A percentile compares a stretch with the other conserved stretches of the same genome.
These are phyloP conservation scores for Neurospora sp. DNA, from an alignment of 495 filamentous ascomycete genomes.

Conservation along the genomic window DNA sequence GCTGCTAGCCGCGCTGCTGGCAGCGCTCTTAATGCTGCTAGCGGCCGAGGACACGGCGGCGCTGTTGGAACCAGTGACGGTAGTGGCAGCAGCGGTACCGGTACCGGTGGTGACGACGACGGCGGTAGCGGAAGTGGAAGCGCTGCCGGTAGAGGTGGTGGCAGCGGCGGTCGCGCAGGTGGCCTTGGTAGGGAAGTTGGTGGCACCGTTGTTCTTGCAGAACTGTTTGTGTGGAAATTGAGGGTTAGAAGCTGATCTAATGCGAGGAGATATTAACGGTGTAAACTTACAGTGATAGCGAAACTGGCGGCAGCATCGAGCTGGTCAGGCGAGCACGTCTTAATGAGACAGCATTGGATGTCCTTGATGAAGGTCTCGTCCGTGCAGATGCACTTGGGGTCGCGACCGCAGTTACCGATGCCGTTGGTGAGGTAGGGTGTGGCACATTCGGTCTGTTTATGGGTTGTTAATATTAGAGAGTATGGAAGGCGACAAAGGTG, in stretches of 20 bases:
- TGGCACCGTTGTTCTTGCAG: conserved; percentile 25
- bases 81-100: conserved; percentile 5
- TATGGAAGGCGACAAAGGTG: not conserved
- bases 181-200: conserved; percentile 23
- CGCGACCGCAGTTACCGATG: conserved; percentile 45
- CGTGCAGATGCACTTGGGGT: conserved; percentile 60
- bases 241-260: not conserved
- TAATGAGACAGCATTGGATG: conserved; percentile 58
- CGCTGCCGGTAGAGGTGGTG: conserved; percentile 6
- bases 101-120: conserved; percentile 12
- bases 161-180: conserved; percentile 20
- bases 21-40: too few relatives aligned
- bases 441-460: conserved; percentile 44
- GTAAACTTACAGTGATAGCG: conserved; percentile 14
- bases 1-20: too few relatives aligned
- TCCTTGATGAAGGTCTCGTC: conserved; percentile 45
- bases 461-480: conserved; percentile 3
- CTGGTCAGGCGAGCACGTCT: conserved; percentile 47
- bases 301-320: conserved; percentile 23
- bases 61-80: conserved; percentile 4
- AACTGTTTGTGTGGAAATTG: conserved; percentile 9
- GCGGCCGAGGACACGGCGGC: not conserved
- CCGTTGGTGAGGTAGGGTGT: conserved; percentile 31
- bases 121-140: conserved; percentile 9
- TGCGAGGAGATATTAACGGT: not conserved